These are phyloP conservation scores for Tulasnella sp. DNA, from an alignment of 768 basidiomycete species.

Conservation along the genomic window DNA sequence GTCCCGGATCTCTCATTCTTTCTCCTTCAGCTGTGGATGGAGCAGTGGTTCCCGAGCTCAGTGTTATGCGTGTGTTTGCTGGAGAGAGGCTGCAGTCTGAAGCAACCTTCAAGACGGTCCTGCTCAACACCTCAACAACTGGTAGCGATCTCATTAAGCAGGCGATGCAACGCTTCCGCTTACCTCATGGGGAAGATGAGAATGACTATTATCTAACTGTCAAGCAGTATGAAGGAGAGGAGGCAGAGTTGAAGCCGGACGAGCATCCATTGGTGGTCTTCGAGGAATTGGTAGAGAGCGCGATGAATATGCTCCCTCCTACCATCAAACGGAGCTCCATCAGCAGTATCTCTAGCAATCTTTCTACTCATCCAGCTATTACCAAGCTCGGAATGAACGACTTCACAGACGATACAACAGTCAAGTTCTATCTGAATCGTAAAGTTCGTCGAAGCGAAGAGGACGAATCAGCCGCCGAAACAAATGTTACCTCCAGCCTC, in stretches of 20 bases:
- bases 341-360: conserved; percentile 80
- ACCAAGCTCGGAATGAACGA: conserved; percentile 91
- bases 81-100: conserved; percentile 84
- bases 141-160: conserved; percentile 77
- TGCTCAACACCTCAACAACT: conserved; percentile 77
- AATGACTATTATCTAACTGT: conserved; percentile 78
- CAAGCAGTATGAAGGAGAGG: conserved; percentile 83
- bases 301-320: conserved; percentile 45
- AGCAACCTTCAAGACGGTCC: conserved; percentile 95
- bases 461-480: too few species aligned
- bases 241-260: conserved; percentile 44
- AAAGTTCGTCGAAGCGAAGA: conserved; percentile 32
- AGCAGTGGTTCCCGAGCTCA: conserved; percentile 62
- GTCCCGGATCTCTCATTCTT: conserved; percentile 68
- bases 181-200: conserved; percentile 48
- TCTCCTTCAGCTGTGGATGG: conserved; percentile 43
- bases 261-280: conserved; percentile 86
- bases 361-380: conserved; percentile 93
- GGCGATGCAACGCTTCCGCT: conserved; percentile 85
- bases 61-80: conserved; percentile 91
- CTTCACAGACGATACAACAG: conserved; percentile 90
- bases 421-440: conserved; percentile 91
- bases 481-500: too few species aligned
- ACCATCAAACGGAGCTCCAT: conserved; percentile 91
- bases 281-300: conserved; percentile 67